Conservation (phyloP, 2,329 filamentous ascomycete species). For the Paraphoma sp. region DNA sequence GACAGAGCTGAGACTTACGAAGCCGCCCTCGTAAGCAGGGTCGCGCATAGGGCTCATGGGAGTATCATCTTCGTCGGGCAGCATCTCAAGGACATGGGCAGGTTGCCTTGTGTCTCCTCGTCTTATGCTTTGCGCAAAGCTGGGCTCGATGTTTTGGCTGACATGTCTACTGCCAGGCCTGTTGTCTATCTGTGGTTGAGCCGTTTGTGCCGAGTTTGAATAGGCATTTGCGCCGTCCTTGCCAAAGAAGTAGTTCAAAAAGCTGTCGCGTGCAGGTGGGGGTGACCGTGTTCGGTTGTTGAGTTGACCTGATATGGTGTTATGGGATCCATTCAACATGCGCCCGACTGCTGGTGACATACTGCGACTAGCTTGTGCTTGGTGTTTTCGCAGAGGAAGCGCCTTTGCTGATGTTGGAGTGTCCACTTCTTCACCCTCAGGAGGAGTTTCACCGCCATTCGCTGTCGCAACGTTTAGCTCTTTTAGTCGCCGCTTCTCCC, state of each 20-base stretch:
- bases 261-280: conserved; percentile 79
- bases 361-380: conserved; percentile 71
- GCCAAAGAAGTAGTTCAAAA: conserved; percentile 98
- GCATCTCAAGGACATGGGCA: conserved; percentile 49
- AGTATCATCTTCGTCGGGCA: conserved; percentile 53
- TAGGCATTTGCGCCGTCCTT: conserved; percentile 75
- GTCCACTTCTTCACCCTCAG: conserved; percentile 66
- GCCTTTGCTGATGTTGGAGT: conserved; percentile 61
- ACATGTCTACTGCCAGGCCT: conserved; percentile 68
- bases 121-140: conserved; percentile 82
- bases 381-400: conserved; percentile 67
- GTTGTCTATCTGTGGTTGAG: conserved; percentile 48
- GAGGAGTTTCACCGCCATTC: conserved; percentile 60
- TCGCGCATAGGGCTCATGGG: conserved; percentile 45
- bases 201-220: conserved; percentile 48
- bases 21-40: conserved; percentile 56
- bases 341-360: conserved; percentile 79
- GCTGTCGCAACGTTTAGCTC: conserved; percentile 71
- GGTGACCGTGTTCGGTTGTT: conserved; percentile 70
- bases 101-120: conserved; percentile 66
- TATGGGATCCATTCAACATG: conserved; percentile 65
- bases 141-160: conserved; percentile 79
- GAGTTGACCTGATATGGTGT: conserved; percentile 67
- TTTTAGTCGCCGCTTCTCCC: conserved; percentile 82
- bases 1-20: conserved; percentile 59